A percentile compares a stretch with the other conserved stretches of the same genome.
These are phyloP conservation scores for Paraphaeosphaeria minitans DNA, from an alignment of 2,329 filamentous ascomycete genomes.

Conservation along the genomic window DNA sequence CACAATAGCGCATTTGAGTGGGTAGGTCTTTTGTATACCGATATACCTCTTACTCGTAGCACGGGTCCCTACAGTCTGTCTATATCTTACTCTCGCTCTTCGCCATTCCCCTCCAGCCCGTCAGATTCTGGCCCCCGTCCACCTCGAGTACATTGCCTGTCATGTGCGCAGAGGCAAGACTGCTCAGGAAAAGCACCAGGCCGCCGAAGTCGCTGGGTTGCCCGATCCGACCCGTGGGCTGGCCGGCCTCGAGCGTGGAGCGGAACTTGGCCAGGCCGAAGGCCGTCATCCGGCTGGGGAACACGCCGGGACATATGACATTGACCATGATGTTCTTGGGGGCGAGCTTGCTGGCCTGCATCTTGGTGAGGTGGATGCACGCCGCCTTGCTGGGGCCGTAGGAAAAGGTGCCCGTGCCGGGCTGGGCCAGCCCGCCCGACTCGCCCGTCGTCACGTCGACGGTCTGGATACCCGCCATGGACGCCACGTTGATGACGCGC, in stretches of 20 bases:
- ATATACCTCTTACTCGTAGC: too few species aligned
- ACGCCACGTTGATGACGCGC: conserved; percentile 60
- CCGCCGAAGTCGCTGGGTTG: conserved; percentile 57
- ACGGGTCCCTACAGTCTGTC: too few species aligned
- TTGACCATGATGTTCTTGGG: conserved; percentile 60
- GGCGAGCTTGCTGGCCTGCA: conserved; percentile 57
- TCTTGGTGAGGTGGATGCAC: conserved; percentile 58
- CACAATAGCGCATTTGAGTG: too few species aligned
- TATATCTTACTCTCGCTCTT: conserved; percentile 33
- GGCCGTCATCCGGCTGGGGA: conserved; percentile 61
- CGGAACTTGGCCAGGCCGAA: conserved; percentile 57
- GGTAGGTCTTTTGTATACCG: too few species aligned
- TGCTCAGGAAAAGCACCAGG: conserved; percentile 52
- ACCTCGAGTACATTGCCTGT: conserved; percentile 56
- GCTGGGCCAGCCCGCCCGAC: conserved; percentile 58
- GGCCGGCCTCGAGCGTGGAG: conserved; percentile 53
- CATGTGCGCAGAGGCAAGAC: conserved; percentile 45
- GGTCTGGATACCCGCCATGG: conserved; percentile 53
- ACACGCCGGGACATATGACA: conserved; percentile 52
- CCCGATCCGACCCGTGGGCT: conserved; percentile 55
- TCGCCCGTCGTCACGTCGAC: conserved; percentile 53
- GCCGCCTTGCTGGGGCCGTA: conserved; percentile 60
- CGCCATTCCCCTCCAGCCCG: conserved; percentile 48
- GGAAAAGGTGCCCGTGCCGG: conserved; percentile 56
- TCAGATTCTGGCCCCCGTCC: conserved; percentile 53